A percentile compares a stretch with the other conserved stretches of the same genome.
These are phyloP conservation scores for Corinectria fuckeliana DNA, from an alignment of 2,329 filamentous ascomycete genomes.

Conservation along the genomic window DNA sequence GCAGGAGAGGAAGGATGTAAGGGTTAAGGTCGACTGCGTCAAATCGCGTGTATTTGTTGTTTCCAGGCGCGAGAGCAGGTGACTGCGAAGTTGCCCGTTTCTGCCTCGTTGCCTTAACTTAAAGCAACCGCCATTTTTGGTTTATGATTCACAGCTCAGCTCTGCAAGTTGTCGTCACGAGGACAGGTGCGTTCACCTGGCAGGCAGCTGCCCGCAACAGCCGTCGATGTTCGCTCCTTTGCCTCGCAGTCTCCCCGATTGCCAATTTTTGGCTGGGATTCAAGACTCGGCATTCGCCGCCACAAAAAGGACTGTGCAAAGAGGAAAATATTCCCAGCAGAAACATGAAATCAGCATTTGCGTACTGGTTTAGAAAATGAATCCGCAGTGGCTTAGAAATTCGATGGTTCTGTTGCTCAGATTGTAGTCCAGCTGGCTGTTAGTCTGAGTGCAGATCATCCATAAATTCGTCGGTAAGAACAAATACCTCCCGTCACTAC, in stretches of 20 bases:
- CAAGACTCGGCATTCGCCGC: not conserved
- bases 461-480: no score
- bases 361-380: not conserved
- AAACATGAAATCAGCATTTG: not conserved
- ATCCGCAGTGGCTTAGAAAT: not conserved
- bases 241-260: no score
- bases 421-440: not conserved
- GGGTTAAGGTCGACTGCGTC: no score
- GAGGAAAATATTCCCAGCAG: not conserved
- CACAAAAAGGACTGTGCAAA: not conserved
- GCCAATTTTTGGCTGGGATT: not conserved
- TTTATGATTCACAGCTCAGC: no score
- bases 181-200: not conserved
- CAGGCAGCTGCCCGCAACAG: not conserved
- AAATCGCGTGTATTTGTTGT: not conserved
- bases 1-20: not conserved
- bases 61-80: no score
- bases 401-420: not conserved
- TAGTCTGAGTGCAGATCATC: not conserved
- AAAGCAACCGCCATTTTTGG: no score
- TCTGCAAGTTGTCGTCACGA: no score
- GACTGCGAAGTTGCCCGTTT: no score
- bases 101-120: no score
- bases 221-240: not conserved
- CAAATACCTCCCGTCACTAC: no score